Base-by-base conservation (phyloP, 2,329 filamentous ascomycete genomes). In the Paracorniculantispora psalliotae region DNA sequence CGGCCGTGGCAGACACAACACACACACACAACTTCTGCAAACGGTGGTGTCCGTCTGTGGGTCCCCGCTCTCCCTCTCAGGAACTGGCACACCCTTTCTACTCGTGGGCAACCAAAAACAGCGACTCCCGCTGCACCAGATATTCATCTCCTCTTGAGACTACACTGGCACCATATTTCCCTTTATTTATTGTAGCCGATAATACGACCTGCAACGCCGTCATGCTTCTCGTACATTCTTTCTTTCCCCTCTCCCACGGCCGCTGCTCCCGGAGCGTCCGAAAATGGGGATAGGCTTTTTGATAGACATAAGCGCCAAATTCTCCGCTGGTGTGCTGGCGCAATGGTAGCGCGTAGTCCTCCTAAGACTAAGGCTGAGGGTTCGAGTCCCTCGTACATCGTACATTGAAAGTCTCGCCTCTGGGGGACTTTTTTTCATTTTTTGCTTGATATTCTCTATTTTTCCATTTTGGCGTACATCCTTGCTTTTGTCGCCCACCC, bases 321-420 rank as follows among this genome's bases (percentile, higher is more conserved):
- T 28, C 1, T 6, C 9, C 35, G 35, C 25, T 47, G 58, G 67
- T 71, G 67, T 67, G 68, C 69, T 72, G 70, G 69, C 69, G 70
- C 69, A 72, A 72, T 71, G 69, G 70, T 72, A 72, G 70, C 70
- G 70, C 69, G 68, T 68, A 72, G 70, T 71, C 70, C 70, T 72
- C 70, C 71, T 72, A 73, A 72, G 71, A 71, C 71, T 72, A 70
- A 72, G 71, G 71, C 66, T 73, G 69, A 71, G 71, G 71, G 71
- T 73, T 73, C 71, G 71, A 73, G 70, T 73, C 71, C 71, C 71
- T 71, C 53, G 41, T 54, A 54, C 52, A 47, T 56, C 51, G 9
- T 9, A 44, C 9, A 6, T 19, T 21, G 4, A 37, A 37, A 9
- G 33, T 37, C 33, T 15, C 4, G 10, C 17, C 33, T 3, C 4